Evolutionary conservation across 495 filamentous ascomycete species (phyloP), one percentile per base, ranked within the genome.

Genomic region (Clavariopsis aquatica): DNA sequence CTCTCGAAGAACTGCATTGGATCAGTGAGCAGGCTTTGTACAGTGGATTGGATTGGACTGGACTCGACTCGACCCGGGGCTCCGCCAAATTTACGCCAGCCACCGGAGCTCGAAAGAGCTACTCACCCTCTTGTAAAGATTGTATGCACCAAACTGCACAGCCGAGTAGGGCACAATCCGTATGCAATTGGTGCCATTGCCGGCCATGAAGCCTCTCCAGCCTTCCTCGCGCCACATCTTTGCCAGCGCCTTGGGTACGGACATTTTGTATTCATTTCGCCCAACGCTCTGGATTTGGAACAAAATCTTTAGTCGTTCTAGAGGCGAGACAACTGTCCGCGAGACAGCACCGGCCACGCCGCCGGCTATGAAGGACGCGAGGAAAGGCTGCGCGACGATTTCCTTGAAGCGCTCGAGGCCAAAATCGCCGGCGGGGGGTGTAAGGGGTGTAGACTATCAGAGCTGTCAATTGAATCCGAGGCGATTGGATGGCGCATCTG

Each of bases 201-300:
- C 94, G 65, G 92, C 84, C 92, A 98, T 92, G 69, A 96, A 93
- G 2, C 94, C 94, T 73, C 84, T 85, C 90, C 91, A 96, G 22
- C 94, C 94, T 78, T 98, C 94, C 73, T 98, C 94, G 69, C 81
- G 87, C 83, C 92, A 94, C 87, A 98, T 98, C 78, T 98, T 98
- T 56, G 75, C 81, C 58, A 98, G 82, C 19, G 90, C 95, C 75
- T 95, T 89, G 71, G 87, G 87, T 55, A 97, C 90, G 24, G 91
- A 92, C 67, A 96, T 76, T 73, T 91, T 92, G 77, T 98, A 98
- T 71, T 95, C 93, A 57, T 88, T 86, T 68, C 90, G 84, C n/a
- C 92, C 93, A 51, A 83, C 88, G 68, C 89, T 94, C 80, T 98
- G 94, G 24, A 98, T 84, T 73, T 98, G 94, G 69, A 96, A 89